Percentiles rank a stretch among this genome's conserved stretches.
Conservation (phyloP, 1,284 basidiomycete species). For the Ganoderma sinense region DNA sequence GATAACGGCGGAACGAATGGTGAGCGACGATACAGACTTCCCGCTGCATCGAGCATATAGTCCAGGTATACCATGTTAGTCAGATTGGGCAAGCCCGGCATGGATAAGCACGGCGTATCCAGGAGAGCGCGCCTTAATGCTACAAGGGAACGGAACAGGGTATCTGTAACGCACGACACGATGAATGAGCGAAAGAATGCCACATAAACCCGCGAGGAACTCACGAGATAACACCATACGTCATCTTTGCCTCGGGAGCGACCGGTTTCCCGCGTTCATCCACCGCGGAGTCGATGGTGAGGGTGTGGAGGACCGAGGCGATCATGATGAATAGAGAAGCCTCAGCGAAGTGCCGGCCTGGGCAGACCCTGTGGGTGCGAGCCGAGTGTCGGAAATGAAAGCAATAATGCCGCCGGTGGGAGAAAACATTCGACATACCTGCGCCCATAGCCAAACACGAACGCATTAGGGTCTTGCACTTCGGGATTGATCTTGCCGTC, state of each 20-base stretch:
- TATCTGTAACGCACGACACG: neutral
- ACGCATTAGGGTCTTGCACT: conserved; percentile 38
- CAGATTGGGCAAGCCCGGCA: neutral
- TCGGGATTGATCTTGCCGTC: conserved; percentile 41
- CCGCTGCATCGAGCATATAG: neutral
- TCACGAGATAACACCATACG: conserved; percentile 13
- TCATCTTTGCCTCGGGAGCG: conserved; percentile 15
- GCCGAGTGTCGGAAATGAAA: neutral
- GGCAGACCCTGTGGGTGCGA: conserved; percentile 30
- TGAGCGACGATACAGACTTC: neutral
- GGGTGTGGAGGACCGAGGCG: conserved; percentile 20
- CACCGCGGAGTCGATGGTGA: conserved; percentile 10
- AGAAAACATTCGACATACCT: conserved; percentile 33
- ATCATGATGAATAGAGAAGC: conserved; percentile 25
- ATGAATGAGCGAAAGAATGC: neutral
- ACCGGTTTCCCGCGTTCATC: conserved; percentile 11
- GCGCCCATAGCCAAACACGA: conserved; percentile 46
- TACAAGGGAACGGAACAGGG: conserved; percentile 14
- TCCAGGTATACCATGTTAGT: neutral
- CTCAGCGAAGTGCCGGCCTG: conserved; percentile 33
- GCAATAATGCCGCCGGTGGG: neutral
- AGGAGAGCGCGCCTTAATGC: conserved; percentile 10
- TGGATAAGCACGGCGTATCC: conserved; percentile 5
- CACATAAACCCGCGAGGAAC: neutral
- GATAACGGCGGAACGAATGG: neutral